These are phyloP conservation scores for Podaxis sp. DNA, from an alignment of 768 basidiomycete species.

Conservation along the genomic window DNA sequence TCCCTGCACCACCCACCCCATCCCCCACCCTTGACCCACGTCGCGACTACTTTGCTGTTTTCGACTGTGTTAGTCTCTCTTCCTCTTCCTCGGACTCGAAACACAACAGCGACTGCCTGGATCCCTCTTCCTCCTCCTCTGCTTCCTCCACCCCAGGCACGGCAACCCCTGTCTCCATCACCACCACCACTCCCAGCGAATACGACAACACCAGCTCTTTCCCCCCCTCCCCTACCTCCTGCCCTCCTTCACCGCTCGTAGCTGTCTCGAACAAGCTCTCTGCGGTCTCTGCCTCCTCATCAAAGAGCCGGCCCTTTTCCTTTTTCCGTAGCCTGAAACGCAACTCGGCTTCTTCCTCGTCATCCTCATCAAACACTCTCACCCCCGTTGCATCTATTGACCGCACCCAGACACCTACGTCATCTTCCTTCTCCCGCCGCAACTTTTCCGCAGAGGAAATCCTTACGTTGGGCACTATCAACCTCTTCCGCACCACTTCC, in stretches of 20 bases:
- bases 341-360: conserved; percentile 27
- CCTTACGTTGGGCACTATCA: conserved; percentile 37
- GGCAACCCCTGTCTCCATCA: conserved; percentile 20
- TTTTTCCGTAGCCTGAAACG: conserved; percentile 29
- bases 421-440: conserved; percentile 21
- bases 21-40: conserved; percentile 15
- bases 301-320: conserved; percentile 22
- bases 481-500: conserved; percentile 35
- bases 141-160: conserved; percentile 17
- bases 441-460: conserved; percentile 35
- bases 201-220: conserved; percentile 16
- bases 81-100: conserved; percentile 25
- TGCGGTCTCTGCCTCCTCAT: conserved; percentile 18
- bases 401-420: conserved; percentile 17
- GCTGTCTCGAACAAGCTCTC: conserved; percentile 11
- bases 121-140: conserved; percentile 25
- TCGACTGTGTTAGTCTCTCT: conserved; percentile 21
- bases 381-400: conserved; percentile 41
- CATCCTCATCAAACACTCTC: conserved; percentile 32
- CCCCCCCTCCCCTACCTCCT: conserved; percentile 12
- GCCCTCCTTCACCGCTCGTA: conserved; percentile 4
- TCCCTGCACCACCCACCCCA: conserved; percentile 24
- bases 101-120: conserved; percentile 26
- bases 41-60: conserved; percentile 3
- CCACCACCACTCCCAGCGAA: conserved; percentile 26